Base-by-base conservation (phyloP, 192 early-diverging fungal species). In the Coemansia sp. region DNA sequence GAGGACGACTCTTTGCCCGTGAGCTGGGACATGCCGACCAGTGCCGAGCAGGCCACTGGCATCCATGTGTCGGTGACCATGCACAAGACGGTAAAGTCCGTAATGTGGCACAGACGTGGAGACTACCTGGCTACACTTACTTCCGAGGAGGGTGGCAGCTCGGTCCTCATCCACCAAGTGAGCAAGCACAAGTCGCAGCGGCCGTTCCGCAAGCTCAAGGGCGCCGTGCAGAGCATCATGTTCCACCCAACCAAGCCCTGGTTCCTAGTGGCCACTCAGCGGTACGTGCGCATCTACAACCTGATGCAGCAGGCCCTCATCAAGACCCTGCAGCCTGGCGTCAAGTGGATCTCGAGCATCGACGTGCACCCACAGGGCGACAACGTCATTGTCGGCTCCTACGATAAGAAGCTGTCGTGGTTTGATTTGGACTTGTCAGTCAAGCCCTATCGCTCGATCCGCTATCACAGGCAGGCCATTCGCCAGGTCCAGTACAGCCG, bases 21-120 rank as follows among this genome's bases (percentile, higher is more conserved):
- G 41, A 75, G 70, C 22, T 90, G 90, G 91, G 70, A 76, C 33
- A 85, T 80, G 64, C 86, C 90, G 8, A 81, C 82, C 16, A 81
- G 76, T 47, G 69, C 68, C 22, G 84, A 92, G 76, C 76, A 89
- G 62, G 68, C 71, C 9, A 18, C 71, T 16, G 80, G 80, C 39
- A 66, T 78, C 27, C 77, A 82, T 53, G 72, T 92, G 2, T 62
- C 75, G 43, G 62, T 92, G 20, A 57, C 81, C 22, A 88, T 90
- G 75, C 73, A 73, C 67, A 80, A 88, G 66, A 76, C 85, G 12
- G 92, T 95, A 38, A 95, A 92, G 68, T 88, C 90, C 64, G 80
- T 99, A 47, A 86, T 87, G 31, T 99, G 97, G 97, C 97, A 99
- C 81, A 86, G 93, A 62, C 96, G 93, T 76, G 97, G 97, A 66